Base-by-base conservation (phyloP, 2,329 filamentous ascomycete genomes). In the Drechslera avenae region DNA sequence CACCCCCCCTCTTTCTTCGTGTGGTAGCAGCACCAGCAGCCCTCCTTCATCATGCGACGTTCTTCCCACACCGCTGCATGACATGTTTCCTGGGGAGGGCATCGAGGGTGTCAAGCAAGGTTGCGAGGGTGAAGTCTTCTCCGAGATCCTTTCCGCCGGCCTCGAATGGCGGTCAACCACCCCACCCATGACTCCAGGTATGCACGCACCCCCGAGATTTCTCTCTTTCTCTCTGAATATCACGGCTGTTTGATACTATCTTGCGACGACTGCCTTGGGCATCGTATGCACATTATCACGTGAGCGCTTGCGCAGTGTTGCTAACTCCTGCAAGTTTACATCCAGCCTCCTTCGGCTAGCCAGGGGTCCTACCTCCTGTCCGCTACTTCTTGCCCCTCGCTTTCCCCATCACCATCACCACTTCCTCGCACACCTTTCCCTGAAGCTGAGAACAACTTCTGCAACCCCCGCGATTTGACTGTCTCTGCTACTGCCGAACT, bases 121-220 rank as follows among this genome's bases (percentile, higher is more conserved):
- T 21, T 85, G 87, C 59, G 87, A 93, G 65, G 80, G 83, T 39
- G 87, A 90, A 54, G 81, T 86, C 17, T 82, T 86, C 63, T 83
- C 84, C 16, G 90, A 94, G 76, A 86, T 86, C 57, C 81, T 93
- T 48, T 84, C 89, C 44, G 81, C 80, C 58, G 80, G 88, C 58
- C 89, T 93, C 64, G 95, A 90, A 88, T 81, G 87, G 50, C 86
- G 83, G 71, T 87, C 86, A 53, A 83, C 84, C 51, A 96, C 92
- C 26, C 91, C 92, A 43, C 90, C 91, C 18, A 85, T 96, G 83
- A 95, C 91, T 66, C 91, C 92, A 83, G 86, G 91, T 96, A 87
- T 79, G 90, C 46, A 46, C 21, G n/a, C n/a, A n/a, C n/a, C n/a
- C n/a, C 9, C 37, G 3, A 16, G 16, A 7, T 40, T 35, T 41